Percentiles rank a stretch among this genome's conserved stretches.
Conservation (phyloP, 2,329 filamentous ascomycete species). For the Tolypocladium capitatum region DNA sequence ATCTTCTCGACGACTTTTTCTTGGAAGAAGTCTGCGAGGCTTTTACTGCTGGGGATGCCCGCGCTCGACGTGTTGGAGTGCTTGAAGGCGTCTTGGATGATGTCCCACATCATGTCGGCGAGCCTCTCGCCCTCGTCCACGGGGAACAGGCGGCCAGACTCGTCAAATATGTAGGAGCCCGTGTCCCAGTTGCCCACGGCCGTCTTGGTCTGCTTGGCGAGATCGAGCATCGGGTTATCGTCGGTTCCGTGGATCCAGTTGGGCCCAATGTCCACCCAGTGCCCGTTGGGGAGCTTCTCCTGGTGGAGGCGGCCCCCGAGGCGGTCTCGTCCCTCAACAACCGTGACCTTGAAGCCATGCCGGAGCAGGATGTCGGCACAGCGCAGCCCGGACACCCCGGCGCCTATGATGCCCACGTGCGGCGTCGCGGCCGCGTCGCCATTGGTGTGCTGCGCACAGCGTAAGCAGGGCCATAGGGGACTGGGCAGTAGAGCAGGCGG, state of each 20-base stretch:
- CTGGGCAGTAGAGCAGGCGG: not conserved
- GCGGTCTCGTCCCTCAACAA: constrained; percentile 55
- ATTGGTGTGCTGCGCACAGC: constrained; percentile 8
- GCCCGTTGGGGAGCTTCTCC: constrained; percentile 31
- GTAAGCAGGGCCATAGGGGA: constrained; percentile 8
- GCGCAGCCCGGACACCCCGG: constrained; percentile 56
- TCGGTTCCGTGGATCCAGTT: constrained; percentile 71
- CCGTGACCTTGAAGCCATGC: constrained; percentile 52
- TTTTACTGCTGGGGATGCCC: constrained; percentile 32
- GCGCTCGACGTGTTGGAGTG: constrained; percentile 45
- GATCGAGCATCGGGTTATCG: constrained; percentile 55
- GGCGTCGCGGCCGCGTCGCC: constrained; percentile 19
- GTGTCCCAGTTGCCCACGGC: constrained; percentile 34
- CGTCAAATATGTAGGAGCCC: constrained; percentile 40
- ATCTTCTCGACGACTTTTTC: constrained; percentile 31
- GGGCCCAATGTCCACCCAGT: constrained; percentile 48
- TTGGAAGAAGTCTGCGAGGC: constrained; percentile 41
- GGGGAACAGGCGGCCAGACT: constrained; percentile 38
- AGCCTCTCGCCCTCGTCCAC: constrained; percentile 30
- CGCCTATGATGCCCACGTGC: constrained; percentile 55
- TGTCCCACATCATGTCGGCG: constrained; percentile 49
- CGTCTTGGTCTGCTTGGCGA: constrained; percentile 49
- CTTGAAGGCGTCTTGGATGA: constrained; percentile 54
- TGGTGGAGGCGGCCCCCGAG: constrained; percentile 53
- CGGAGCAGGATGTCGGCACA: constrained; percentile 55